These are phyloP conservation scores for bread wheat (Triticum aestivum) DNA, from an alignment of 176 grass and related monocot genomes.

Conservation along the genomic window IWGSC_CS_RefSeq_v2.1 NC_057806.1:647926045-647926544, in stretches of 20 bases:
- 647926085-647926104: conserved; percentile 35
- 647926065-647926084: conserved; percentile 55
- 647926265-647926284: conserved; percentile 18
- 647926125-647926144: background rate
- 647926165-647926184: conserved; percentile 29
- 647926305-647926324: background rate
- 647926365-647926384: background rate
- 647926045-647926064: conserved; percentile 53
- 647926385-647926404: background rate
- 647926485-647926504: conserved; percentile 27
- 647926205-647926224: conserved; percentile 22
- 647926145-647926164: conserved; percentile 12
- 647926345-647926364: background rate
- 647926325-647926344: background rate
- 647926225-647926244: conserved; percentile 6
- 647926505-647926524: background rate
- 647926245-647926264: background rate
- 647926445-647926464: background rate
- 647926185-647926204: conserved; percentile 17
- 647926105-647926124: conserved; percentile 33
- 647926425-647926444: background rate
- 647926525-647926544: conserved; percentile 19
- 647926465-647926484: conserved; percentile 22
- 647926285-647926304: background rate
- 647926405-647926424: background rate